These are phyloP conservation scores for Penicillium sp. DNA, from an alignment of 2,329 filamentous ascomycete species.

Conservation along the genomic window DNA sequence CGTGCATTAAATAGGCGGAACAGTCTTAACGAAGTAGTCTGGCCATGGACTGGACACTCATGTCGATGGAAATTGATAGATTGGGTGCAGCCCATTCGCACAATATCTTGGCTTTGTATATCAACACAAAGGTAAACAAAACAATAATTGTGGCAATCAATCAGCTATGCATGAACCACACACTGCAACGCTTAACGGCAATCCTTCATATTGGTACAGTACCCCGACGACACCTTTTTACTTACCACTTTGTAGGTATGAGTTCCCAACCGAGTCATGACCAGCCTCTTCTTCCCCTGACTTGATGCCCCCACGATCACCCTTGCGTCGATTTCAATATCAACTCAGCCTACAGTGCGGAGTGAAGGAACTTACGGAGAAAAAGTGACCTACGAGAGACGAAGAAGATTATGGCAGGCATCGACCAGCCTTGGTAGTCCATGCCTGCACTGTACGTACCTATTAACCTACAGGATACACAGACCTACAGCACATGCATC, in stretches of 20 bases:
- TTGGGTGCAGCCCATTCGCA: neutral
- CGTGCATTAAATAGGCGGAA: neutral
- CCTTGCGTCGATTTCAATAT: conserved; percentile 4
- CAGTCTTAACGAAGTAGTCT: neutral
- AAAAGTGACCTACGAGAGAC: conserved; percentile 17
- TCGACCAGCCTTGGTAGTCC: neutral
- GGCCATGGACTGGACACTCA: no score
- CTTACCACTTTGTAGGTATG: neutral
- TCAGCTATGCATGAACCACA: neutral
- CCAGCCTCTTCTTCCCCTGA: neutral
- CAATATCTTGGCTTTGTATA: neutral
- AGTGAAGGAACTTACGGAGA: conserved; percentile 13
- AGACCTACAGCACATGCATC: neutral
- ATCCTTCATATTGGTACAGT: neutral
- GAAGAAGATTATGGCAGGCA: conserved; percentile 13
- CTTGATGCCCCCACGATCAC: conserved; percentile 11
- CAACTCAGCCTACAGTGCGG: conserved; percentile 6
- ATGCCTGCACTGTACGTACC: neutral
- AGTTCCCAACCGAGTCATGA: neutral
- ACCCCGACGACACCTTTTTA: neutral
- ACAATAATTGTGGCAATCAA: neutral
- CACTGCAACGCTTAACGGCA: neutral
- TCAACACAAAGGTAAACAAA: neutral
- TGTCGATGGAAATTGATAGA: neutral
- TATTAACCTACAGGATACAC: neutral